Base-by-base conservation (phyloP, 805 yeast species). In the Wickerhamiella sergipiensis region DNA sequence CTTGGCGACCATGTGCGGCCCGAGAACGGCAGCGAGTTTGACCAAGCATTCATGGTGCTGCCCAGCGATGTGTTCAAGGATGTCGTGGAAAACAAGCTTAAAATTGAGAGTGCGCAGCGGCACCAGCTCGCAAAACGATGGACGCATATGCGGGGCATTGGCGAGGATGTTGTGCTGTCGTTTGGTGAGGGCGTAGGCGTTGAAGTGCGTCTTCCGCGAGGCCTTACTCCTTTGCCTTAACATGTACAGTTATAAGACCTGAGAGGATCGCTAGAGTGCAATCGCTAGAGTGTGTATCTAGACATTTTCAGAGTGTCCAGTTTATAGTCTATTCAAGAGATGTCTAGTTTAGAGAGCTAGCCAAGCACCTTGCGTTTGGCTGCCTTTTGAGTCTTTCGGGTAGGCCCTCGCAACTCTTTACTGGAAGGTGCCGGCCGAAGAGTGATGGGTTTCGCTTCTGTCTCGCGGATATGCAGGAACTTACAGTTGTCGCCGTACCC, bases 401-500 rank as follows among this genome's bases (percentile, higher is more conserved):
- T 72, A 72, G 24, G 26, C 26, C 26, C 26, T 6, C 74, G 76
- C 6, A 81, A 64, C 52, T 81, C 79, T 78, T 80, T 78, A 29
- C 81, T 36, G 40, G 40, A 4, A 9, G 40, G 40, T 5, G 40
- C 40, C 19, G 40, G 40, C 19, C 40, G 18, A 4, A 36, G 9
- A 6, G 40, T 36, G 8, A n/a, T 17, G 7, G 40, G 40, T 6
- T 15, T 17, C 7, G 17, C 85, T 46, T 80, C 80, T 50, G 74
- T 76, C 58, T 86, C 97, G 65, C 99, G 69, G 15, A 85, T 78
- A 63, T 92, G 99, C 36, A 90, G 64, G 64, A 92, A 92, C 68
- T 92, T 92, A 70, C 99, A 92, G 36, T 92, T 83, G 59, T 92
- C 98, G 8, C 99, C 99, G 64, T 83, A 92, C 6, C 97, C 97